phyloP scores from a whole-genome alignment of 495 filamentous ascomycete genomes.

The Lichina pygmaea region DNA sequence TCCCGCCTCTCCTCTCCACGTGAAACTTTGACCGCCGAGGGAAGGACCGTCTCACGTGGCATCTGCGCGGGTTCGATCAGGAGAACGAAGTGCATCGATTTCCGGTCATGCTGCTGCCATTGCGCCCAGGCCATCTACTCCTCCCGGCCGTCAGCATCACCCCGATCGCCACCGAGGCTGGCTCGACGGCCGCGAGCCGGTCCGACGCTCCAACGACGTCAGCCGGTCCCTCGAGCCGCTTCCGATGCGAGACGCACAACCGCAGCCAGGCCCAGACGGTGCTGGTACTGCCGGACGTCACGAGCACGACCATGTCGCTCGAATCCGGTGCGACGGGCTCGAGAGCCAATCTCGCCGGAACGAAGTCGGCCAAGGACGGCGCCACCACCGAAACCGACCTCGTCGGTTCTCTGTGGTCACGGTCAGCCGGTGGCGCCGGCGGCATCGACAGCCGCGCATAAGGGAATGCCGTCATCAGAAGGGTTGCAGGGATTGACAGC shows the following conservation, averaged over 20 bases:
- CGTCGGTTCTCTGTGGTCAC: too few relatives aligned
- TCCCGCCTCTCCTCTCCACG: not conserved
- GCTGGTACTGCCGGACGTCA: slow-evolving; percentile 45
- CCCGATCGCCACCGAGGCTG: too few relatives aligned
- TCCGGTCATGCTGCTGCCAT: slow-evolving; percentile 47
- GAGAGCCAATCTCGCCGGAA: slow-evolving; percentile 28
- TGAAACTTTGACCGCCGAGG: not conserved
- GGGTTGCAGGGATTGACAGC: too few relatives aligned
- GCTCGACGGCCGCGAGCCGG: too few relatives aligned
- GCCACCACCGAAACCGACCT: too few relatives aligned
- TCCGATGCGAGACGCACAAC: slow-evolving; percentile 43
- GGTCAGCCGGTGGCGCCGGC: too few relatives aligned
- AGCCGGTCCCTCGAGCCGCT: not conserved
- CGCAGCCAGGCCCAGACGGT: slow-evolving; percentile 50
- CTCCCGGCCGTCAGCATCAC: slow-evolving; percentile 53
- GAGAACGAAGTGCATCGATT: slow-evolving; percentile 22
- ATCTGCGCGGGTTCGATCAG: slow-evolving; percentile 1
- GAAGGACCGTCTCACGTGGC: not conserved
- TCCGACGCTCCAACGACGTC: too few relatives aligned
- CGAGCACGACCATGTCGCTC: slow-evolving; percentile 48
- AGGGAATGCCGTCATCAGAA: slow-evolving; percentile 5
- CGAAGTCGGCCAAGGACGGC: not conserved
- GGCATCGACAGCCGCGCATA: slow-evolving; percentile 37
- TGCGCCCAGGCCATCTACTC: slow-evolving; percentile 45
- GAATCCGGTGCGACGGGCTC: slow-evolving; percentile 34